Evolutionary conservation across 768 basidiomycete species (phyloP).

Genomic region (Rhodotorula babjevae): DNA sequence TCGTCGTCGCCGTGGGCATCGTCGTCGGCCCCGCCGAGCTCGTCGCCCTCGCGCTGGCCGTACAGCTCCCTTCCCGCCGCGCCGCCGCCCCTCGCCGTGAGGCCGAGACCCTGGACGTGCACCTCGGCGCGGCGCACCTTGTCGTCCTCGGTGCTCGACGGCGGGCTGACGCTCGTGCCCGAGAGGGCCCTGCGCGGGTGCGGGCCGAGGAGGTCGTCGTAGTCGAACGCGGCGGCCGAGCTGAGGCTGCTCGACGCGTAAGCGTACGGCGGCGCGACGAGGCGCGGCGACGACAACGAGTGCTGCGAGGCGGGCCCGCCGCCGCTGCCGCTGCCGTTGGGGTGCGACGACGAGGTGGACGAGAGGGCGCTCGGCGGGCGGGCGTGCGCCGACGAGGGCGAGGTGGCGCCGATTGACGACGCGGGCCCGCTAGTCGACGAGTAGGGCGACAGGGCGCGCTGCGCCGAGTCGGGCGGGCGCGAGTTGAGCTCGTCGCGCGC

Average conservation of each 20-base stretch:
- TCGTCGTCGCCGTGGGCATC: neutral
- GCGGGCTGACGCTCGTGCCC: neutral
- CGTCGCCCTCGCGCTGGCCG: neutral
- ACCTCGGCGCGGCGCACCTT: neutral
- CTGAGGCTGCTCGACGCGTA: neutral
- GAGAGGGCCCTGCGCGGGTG: neutral
- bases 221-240: constrained; percentile 14
- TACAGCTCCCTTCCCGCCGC: neutral
- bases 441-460: neutral
- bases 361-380: constrained; percentile 1
- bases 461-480: neutral
- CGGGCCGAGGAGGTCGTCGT: constrained; percentile 25
- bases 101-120: constrained; percentile 3
- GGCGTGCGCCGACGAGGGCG: neutral
- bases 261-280: neutral
- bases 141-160: constrained; percentile 12
- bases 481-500: neutral
- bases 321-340: too few species aligned
- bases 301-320: neutral
- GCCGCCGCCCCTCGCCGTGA: neutral
- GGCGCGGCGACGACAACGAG: constrained; percentile 2
- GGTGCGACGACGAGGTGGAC: constrained; percentile 4
- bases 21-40: neutral
- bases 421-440: neutral
- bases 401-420: neutral